phyloP scores from a whole-genome alignment of 495 filamentous ascomycete genomes.

The Talaromyces stipitatus region DNA sequence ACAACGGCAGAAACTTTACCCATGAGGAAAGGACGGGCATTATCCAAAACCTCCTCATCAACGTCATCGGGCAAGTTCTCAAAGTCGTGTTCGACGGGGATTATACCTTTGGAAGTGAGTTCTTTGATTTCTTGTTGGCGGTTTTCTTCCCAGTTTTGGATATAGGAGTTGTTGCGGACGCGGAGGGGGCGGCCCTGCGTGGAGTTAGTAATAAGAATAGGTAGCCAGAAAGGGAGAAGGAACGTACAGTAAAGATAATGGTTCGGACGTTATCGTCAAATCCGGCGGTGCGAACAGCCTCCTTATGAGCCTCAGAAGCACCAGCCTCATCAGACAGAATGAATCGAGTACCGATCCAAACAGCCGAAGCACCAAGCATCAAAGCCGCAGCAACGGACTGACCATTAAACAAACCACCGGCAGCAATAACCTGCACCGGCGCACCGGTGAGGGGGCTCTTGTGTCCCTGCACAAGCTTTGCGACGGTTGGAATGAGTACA shows the following conservation, averaged over 20 bases:
- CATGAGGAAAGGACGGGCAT: slow-evolving; percentile 89
- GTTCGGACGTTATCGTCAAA: slow-evolving; percentile 95
- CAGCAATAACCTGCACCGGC: slow-evolving; percentile 85
- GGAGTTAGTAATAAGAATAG: slow-evolving; percentile 13
- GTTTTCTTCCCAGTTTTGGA: slow-evolving; percentile 93
- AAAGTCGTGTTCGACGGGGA: slow-evolving; percentile 91
- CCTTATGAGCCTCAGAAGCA: slow-evolving; percentile 89
- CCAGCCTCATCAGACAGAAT: slow-evolving; percentile 90
- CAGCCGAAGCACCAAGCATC: slow-evolving; percentile 85
- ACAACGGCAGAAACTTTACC: slow-evolving; percentile 92
- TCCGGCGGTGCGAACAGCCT: slow-evolving; percentile 84
- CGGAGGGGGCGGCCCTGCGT: slow-evolving; percentile 75
- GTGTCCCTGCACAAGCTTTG: slow-evolving; percentile 67
- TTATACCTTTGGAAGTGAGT: slow-evolving; percentile 76
- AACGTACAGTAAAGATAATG: slow-evolving; percentile 83
- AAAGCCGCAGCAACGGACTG: slow-evolving; percentile 82
- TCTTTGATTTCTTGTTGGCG: slow-evolving; percentile 82
- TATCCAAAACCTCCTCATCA: slow-evolving; percentile 78
- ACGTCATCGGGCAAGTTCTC: slow-evolving; percentile 70
- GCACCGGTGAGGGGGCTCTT: slow-evolving; percentile 81
- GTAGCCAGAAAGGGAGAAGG: neutral
- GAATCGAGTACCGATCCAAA: slow-evolving; percentile 97
- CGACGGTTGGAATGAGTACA: slow-evolving; percentile 84
- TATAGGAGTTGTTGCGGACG: slow-evolving; percentile 88
- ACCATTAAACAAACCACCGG: slow-evolving; percentile 91